Conservation (phyloP, 2,329 filamentous ascomycete genomes). For the Stagonosporopsis chrysanthemi region DNA sequence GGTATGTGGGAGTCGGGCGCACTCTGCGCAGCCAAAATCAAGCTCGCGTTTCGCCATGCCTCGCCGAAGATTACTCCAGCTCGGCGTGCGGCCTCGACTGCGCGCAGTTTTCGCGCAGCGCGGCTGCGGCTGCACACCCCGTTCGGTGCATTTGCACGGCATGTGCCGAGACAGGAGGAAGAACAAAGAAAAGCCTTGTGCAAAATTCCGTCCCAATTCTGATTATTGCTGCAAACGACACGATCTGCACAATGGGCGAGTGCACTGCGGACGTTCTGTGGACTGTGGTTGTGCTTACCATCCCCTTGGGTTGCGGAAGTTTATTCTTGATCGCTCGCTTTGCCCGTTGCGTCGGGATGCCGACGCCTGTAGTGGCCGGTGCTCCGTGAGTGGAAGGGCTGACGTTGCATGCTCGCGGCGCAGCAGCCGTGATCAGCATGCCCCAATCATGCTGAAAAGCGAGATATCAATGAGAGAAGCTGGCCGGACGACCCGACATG, state of each 20-base stretch:
- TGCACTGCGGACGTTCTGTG: not conserved
- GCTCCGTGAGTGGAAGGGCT: not conserved
- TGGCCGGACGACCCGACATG: not conserved
- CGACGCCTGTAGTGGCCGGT: not conserved
- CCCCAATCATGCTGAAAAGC: not conserved
- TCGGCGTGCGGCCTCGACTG: not conserved
- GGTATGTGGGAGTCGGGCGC: not conserved
- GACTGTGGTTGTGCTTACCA: constrained; percentile 3
- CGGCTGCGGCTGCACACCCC: constrained; percentile 1
- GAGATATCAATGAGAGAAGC: not conserved
- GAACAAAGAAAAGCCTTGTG: not conserved
- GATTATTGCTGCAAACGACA: not conserved
- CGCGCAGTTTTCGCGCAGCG: constrained; percentile 1
- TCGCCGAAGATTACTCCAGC: constrained; percentile 4
- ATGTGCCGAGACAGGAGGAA: not conserved
- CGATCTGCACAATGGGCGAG: not conserved
- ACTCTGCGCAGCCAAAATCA: not conserved
- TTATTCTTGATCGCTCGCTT: constrained; percentile 14
- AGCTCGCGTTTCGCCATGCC: not conserved
- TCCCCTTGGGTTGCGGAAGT: constrained; percentile 7
- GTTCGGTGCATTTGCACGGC: not conserved
- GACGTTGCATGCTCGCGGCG: constrained; percentile 1
- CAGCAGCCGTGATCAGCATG: constrained; percentile 1
- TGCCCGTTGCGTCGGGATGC: constrained; percentile 11
- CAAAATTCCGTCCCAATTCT: not conserved